Evolutionary conservation across 371 early-diverging fungal genomes (phyloP), one percentile per base, ranked within the genome.

Genomic region (Nematocida sp.): DNA sequence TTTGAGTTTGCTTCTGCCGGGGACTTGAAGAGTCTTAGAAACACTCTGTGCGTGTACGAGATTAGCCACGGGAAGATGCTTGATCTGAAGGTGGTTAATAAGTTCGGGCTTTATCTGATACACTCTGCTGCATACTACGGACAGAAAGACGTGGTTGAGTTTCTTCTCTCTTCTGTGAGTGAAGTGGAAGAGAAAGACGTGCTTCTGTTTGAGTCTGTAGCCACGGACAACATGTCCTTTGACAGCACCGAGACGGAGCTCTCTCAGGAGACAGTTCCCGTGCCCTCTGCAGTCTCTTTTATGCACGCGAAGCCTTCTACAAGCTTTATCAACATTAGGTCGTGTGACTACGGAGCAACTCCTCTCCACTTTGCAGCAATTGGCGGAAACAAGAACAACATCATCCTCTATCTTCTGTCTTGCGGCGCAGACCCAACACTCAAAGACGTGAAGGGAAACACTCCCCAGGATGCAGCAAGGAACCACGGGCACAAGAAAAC

Each of bases 91-190:
- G 56, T 70, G 23, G 74, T 48, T 15, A 70, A 70, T 38, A 58
- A 60, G 62, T 62, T 21, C 36, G 74, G 74, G 13, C 13, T 70
- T 1, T 60, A 70, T 31, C 63, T 70, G 3, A 70, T 70, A 51
- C 74, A 70, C 41, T 46, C 74, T 8, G 74, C 74, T 4, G 74
- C 74, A 7, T 70, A 70, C 63, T 70, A 70, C 53, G 74, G 74
- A 29, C 74, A 70, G 51, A 56, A 48, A 62, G 74, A 56, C 13
- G 45, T 62, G 5, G 19, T 70, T 11, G 62, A 70, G 52, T 70
- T 70, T 70, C 62, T 70, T 57, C 62, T 70, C 8, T 70, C 62
- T 21, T 66, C 74, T 4, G 74, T 70, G 21, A 60, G 48, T 31
- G 74, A 70, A 31, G 74, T 62, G 29, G 74, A 70, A 19, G 62